These are phyloP conservation scores for Carex parvula DNA, from an alignment of 176 grass and related monocot species.

Conservation along the genomic window DNA sequence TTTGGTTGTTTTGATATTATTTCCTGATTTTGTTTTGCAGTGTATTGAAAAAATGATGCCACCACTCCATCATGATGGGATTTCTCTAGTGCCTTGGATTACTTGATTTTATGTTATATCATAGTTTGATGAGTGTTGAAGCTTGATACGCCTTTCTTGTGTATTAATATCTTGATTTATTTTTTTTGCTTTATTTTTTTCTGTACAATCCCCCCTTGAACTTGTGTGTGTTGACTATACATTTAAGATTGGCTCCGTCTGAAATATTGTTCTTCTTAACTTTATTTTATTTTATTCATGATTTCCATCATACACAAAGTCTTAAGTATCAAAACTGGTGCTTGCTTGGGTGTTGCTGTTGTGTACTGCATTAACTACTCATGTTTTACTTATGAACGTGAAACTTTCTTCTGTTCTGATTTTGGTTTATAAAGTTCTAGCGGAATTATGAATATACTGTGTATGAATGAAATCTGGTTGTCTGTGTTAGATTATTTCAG, in stretches of 20 bases:
- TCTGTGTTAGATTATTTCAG: neutral
- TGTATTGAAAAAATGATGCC: conserved; percentile 20
- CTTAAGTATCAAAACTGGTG: neutral
- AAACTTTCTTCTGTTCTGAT: conserved; percentile 1
- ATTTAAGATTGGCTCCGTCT: neutral
- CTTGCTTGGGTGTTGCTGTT: neutral
- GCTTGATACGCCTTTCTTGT: conserved; percentile 24
- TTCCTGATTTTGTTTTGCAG: conserved; percentile 16
- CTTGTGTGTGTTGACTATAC: conserved; percentile 10
- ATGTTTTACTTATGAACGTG: neutral
- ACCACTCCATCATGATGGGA: neutral
- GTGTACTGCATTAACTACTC: neutral
- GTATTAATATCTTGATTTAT: conserved; percentile 16
- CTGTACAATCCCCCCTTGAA: neutral
- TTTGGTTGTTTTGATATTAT: conserved; percentile 16
- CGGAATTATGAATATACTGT: neutral
- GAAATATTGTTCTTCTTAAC: conserved; percentile 1
- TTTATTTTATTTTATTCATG: neutral
- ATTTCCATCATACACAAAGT: neutral
- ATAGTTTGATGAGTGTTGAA: conserved; percentile 23
- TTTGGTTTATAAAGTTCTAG: neutral
- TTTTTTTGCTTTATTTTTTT: conserved; percentile 3
- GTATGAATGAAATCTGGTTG: neutral
- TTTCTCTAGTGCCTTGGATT: neutral
- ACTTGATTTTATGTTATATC: conserved; percentile 5